phyloP scores from a whole-genome alignment of 2,329 filamentous ascomycete genomes.

The Bisporella sp. region DNA sequence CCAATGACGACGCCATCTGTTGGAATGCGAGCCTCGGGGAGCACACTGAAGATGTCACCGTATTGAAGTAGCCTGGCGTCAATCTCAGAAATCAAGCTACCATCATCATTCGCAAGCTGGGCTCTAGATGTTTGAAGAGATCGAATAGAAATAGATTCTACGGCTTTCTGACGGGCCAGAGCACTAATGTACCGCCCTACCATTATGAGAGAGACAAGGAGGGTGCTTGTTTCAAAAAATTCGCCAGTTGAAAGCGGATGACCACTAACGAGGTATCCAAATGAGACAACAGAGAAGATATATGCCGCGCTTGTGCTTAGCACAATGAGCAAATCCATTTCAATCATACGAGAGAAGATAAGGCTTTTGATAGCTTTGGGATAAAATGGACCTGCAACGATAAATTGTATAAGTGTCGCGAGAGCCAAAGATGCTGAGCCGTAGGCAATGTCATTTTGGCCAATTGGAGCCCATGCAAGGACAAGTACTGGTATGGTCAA shows the following conservation, averaged over 20 bases:
- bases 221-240: conserved; percentile 58
- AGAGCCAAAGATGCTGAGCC: conserved; percentile 50
- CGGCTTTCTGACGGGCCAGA: conserved; percentile 46
- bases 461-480: conserved; percentile 59
- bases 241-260: conserved; percentile 39
- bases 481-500: conserved; percentile 60
- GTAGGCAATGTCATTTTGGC: conserved; percentile 40
- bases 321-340: conserved; percentile 64
- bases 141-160: conserved; percentile 47
- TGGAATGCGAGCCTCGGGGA: conserved; percentile 50
- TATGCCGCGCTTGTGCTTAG: conserved; percentile 63
- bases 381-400: conserved; percentile 60
- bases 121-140: conserved; percentile 54
- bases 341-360: conserved; percentile 49
- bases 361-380: conserved; percentile 52
- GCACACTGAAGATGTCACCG: conserved; percentile 59
- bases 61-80: conserved; percentile 63
- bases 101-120: conserved; percentile 37
- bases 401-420: conserved; percentile 58
- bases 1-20: conserved; percentile 63
- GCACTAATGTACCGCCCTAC: conserved; percentile 46
- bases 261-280: conserved; percentile 35
- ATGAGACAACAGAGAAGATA: conserved; percentile 52
- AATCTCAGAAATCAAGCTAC: conserved; percentile 41
- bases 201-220: conserved; percentile 54